Evolutionary conservation across 2,329 filamentous ascomycete genomes (phyloP), one percentile per base, ranked within the genome.

Genomic region (Exophiala sideris): DNA sequence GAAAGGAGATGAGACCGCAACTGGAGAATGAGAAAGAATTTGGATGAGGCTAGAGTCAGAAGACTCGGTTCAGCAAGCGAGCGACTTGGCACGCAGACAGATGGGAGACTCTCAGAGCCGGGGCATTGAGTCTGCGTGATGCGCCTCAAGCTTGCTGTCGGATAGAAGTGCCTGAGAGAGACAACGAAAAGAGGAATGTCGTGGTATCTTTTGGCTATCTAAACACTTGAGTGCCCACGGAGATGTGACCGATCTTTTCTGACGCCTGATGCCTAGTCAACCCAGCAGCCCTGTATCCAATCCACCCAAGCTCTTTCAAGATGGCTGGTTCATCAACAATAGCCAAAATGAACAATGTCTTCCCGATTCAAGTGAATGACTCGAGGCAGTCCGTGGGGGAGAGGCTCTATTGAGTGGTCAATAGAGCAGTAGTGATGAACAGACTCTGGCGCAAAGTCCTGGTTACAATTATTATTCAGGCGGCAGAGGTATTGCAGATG

Each of bases 201-300:
- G 54, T 63, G 61, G 59, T 63, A 63, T 63, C 61, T 63, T 63
- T 60, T 62, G 58, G 51, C 60, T 62, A 62, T 62, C 58, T 62
- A 62, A 49, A 57, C 53, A 46, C 41, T 18, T 36, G 46, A n/a
- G 51, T 34, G 48, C 46, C 34, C n/a, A 36, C 14, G 38, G 5
- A 52, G 40, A 36, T 48, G 40, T 41, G 46, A 45, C 18, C 42
- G 50, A 32, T 46, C 33, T 50, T 41, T 33, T 35, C 54, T 38
- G 29, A 20, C 51, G 45, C 48, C n/a, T 24, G 42, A 21, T 24
- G 48, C 20, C 50, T 47, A 36, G 38, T 33, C 44, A 36, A 24
- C 9, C 41, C 21, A 44, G 14, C n/a, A 24, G 12, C 41, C 41
- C 41, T 18, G 41, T 44, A 20, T 48, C 34, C 18, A 16, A 36